phyloP scores from a whole-genome alignment of 805 yeast genomes.

The Zygosaccharomyces gambellarensis region DNA sequence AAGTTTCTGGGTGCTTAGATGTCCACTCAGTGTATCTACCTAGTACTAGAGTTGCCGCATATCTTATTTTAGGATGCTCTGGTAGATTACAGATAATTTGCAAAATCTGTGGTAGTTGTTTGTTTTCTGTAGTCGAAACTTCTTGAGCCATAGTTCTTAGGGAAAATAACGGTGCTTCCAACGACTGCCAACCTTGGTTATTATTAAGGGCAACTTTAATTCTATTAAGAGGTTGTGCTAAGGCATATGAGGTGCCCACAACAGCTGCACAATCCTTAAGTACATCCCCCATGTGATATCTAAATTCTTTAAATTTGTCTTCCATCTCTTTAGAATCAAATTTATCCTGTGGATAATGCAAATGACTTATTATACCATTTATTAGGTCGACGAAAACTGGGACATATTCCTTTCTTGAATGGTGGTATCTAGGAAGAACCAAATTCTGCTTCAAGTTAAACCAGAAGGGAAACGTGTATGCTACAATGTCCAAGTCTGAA shows the following conservation, averaged over 20 bases:
- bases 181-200: conserved; percentile 62
- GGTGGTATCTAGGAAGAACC: conserved; percentile 31
- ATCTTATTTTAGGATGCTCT: conserved; percentile 79
- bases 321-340: conserved; percentile 77
- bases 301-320: conserved; percentile 87
- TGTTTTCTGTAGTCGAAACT: conserved; percentile 61
- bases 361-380: conserved; percentile 51
- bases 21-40: conserved; percentile 99
- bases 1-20: conserved; percentile 69
- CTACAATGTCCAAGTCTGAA: conserved; percentile 82
- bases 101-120: conserved; percentile 62
- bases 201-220: conserved; percentile 41
- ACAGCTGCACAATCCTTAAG: conserved; percentile 92
- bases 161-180: conserved; percentile 87
- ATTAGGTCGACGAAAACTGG: conserved; percentile 26
- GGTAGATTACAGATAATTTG: conserved; percentile 60
- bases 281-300: conserved; percentile 98
- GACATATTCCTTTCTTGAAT: conserved; percentile 23
- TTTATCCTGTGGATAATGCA: conserved; percentile 63
- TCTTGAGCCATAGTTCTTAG: conserved; percentile 94
- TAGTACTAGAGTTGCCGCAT: conserved; percentile 86
- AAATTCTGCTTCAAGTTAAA: conserved; percentile 66
- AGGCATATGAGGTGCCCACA: conserved; percentile 68
- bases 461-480: conserved; percentile 92
- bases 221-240: conserved; percentile 62